Conservation (phyloP, 495 filamentous ascomycete species). For the Amphirosellinia nigrospora region DNA sequence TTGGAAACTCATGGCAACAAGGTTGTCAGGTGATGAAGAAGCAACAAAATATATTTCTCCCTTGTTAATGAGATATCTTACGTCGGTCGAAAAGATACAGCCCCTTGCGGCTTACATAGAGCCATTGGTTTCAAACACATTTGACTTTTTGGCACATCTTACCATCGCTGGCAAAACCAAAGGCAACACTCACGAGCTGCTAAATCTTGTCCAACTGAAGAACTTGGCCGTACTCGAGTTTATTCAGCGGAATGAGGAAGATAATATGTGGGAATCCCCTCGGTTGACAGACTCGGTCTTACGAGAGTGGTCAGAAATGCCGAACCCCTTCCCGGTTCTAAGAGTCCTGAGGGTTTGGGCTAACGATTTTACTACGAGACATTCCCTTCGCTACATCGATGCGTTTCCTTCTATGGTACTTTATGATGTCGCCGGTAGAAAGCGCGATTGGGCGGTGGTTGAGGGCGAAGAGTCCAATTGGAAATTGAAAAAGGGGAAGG, state of each 20-base stretch:
- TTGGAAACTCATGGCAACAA: constrained; percentile 32
- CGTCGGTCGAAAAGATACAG: constrained; percentile 17
- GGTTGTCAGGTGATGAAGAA: constrained; percentile 8
- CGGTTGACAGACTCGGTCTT: constrained; percentile 39
- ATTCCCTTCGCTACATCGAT: constrained; percentile 32
- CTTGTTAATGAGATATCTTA: background rate
- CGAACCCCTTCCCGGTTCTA: constrained; percentile 38
- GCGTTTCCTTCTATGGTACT: constrained; percentile 36
- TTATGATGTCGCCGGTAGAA: constrained; percentile 32
- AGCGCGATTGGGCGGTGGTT: constrained; percentile 29
- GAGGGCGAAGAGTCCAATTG: background rate
- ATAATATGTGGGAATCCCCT: background rate
- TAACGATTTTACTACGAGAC: constrained; percentile 23
- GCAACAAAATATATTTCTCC: background rate
- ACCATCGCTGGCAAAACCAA: constrained; percentile 28
- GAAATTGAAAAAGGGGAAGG: background rate
- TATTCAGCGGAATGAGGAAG: constrained; percentile 12
- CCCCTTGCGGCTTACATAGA: constrained; percentile 31
- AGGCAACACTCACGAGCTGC: constrained; percentile 33
- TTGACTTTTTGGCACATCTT: constrained; percentile 40
- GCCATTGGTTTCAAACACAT: constrained; percentile 29
- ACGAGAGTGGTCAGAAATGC: constrained; percentile 36
- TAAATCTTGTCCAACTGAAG: constrained; percentile 35
- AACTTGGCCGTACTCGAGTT: constrained; percentile 45
- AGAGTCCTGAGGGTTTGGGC: constrained; percentile 39